Evolutionary conservation across 2,329 filamentous ascomycete species (phyloP), one percentile per base, ranked within the genome.

Genomic region (Monosporascus sp.): DNA sequence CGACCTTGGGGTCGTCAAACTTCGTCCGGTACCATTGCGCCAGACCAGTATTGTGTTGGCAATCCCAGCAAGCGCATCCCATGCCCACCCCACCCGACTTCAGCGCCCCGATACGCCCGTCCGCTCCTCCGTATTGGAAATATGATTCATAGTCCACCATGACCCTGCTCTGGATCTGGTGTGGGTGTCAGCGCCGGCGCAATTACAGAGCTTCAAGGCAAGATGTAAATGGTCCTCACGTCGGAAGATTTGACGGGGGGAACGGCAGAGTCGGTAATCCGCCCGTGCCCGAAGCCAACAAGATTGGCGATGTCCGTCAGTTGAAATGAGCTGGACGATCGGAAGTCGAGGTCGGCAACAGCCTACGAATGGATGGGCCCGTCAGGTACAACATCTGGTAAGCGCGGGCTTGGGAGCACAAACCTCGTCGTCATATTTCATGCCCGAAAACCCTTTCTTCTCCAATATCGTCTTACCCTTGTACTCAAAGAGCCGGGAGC

Each of bases 351-450:
- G 37, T n/a, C 37, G 37, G 15, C 15, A 39, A 17, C n/a, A 7
- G 5, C 37, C 37, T 39, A 8, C 3, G n/a, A 8, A 24, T 43
- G 7, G 18, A 11, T 43, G 4, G 9, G 5, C 20, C 25, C 25
- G 7, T 27, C 2, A 27, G 25, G 8, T 27, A 9, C 25, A 27
- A 27, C 25, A 27, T 27, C 25, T 27, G 9, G 8, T 9, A 27
- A 27, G 8, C 39, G 7, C 20, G 5, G 4, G n/a, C 39, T 20
- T 11, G 18, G 9, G 39, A 24, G 7, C 15, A 43, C 39, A 7
- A 11, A 39, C 37, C 37, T n/a, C 37, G 15, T 38, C n/a, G 22
- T 54, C 20, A 73, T 68, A 1, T 64, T 69, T 36, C 71, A 22
- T 24, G 11, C 37, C 36, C 22, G 45, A 44, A 24, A 50, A 53